Evolutionary conservation across 2,329 filamentous ascomycete species (phyloP).

Genomic region (Ilyonectria sp.): DNA sequence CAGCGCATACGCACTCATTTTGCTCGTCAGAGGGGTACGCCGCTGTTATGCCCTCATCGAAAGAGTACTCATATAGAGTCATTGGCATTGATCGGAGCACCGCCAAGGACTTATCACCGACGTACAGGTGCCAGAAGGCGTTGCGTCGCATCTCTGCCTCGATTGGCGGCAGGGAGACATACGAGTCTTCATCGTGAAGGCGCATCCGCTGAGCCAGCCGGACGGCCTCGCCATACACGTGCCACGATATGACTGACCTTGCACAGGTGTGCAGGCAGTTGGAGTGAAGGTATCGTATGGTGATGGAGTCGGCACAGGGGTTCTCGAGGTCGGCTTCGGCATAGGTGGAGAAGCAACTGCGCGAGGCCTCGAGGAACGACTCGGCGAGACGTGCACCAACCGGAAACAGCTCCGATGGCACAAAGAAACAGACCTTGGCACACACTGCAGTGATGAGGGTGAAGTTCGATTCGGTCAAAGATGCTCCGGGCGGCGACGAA

Average conservation of each 20-base stretch:
- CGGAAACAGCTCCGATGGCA: background rate
- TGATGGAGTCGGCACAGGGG: slow-evolving; percentile 5
- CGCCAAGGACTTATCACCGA: background rate
- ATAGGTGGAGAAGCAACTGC: background rate
- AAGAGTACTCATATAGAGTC: background rate
- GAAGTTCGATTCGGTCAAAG: background rate
- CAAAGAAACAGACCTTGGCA: slow-evolving; percentile 4
- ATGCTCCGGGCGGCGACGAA: background rate
- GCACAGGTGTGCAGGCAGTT: slow-evolving; percentile 1
- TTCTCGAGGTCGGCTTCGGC: background rate
- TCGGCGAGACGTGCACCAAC: background rate
- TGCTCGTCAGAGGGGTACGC: background rate
- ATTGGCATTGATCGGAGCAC: slow-evolving; percentile 8
- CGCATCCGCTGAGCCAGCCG: background rate
- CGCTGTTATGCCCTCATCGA: background rate
- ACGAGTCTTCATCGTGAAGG: background rate
- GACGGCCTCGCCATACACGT: background rate
- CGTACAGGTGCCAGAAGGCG: background rate
- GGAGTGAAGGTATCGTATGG: slow-evolving; percentile 2
- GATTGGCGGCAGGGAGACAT: background rate
- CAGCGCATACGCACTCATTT: background rate
- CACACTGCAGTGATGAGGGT: slow-evolving; percentile 7
- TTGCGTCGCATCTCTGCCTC: background rate
- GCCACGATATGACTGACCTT: background rate
- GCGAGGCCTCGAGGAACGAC: background rate